Conservation (phyloP, 441 rosid species). For the Daphne laureola region DNA sequence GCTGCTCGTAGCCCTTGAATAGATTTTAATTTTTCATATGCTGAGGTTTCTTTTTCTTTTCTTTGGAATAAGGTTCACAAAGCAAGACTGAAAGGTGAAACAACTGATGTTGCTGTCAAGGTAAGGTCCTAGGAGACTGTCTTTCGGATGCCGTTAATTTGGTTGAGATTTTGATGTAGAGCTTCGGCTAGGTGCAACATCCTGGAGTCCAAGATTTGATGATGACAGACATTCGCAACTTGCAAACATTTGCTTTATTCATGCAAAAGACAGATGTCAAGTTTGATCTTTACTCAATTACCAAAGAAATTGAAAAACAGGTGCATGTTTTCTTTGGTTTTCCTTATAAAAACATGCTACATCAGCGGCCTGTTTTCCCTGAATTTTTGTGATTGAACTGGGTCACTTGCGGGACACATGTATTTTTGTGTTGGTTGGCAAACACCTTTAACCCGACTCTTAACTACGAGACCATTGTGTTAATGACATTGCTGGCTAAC, state of each 20-base stretch:
- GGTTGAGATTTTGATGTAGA: constrained; percentile 19
- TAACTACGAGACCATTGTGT: too few relatives aligned
- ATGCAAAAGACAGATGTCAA: constrained; percentile 86
- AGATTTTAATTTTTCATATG: background rate
- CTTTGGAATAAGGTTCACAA: constrained; percentile 56
- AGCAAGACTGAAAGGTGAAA: constrained; percentile 72
- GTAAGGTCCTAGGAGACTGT: constrained; percentile 32
- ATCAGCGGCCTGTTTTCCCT: too few relatives aligned
- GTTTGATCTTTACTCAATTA: constrained; percentile 75
- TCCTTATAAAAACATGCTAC: background rate
- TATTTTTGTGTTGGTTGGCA: background rate
- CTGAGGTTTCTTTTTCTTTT: constrained; percentile 12
- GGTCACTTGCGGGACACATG: too few relatives aligned
- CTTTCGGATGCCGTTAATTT: background rate
- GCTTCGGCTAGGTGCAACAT: constrained; percentile 71
- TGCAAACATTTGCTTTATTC: constrained; percentile 89
- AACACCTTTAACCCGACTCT: background rate
- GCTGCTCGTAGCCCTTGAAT: too few relatives aligned
- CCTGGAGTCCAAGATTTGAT: constrained; percentile 83
- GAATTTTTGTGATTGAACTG: too few relatives aligned
- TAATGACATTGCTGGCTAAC: too few relatives aligned
- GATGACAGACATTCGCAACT: constrained; percentile 94
- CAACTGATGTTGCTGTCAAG: constrained; percentile 76
- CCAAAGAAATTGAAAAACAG: constrained; percentile 97
- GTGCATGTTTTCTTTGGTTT: constrained; percentile 22